Evolutionary conservation across 257 asterid species (phyloP).

Genomic region (Gentiana straminea): DNA sequence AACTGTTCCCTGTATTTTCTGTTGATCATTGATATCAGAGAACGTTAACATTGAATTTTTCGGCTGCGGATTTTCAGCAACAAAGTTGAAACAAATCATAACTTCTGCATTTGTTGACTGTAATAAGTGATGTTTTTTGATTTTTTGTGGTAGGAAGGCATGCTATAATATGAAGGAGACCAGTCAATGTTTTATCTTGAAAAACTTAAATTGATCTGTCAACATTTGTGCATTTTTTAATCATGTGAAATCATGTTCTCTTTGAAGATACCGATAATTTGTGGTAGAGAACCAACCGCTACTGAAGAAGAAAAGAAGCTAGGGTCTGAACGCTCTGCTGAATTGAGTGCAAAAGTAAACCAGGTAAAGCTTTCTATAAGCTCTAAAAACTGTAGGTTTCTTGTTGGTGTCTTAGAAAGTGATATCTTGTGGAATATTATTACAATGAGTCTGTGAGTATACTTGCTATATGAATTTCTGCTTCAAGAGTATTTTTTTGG

Average conservation of each 20-base stretch:
- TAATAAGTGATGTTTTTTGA: too few species aligned
- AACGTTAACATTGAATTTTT: too few species aligned
- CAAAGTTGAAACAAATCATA: background rate
- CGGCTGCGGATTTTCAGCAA: background rate
- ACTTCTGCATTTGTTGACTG: too few species aligned
- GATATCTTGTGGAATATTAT: background rate
- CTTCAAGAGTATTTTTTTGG: slow-evolving; percentile 3
- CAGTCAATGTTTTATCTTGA: background rate
- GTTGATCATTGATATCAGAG: too few species aligned
- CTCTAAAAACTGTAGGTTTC: slow-evolving; percentile 3
- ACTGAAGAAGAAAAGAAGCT: slow-evolving; percentile 71
- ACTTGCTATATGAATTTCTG: background rate
- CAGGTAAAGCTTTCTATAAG: slow-evolving; percentile 41
- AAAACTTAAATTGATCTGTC: too few species aligned
- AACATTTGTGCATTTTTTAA: slow-evolving; percentile 1
- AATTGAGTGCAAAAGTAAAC: slow-evolving; percentile 79
- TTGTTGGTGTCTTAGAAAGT: background rate
- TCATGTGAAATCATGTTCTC: slow-evolving; percentile 2
- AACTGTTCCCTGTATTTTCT: background rate
- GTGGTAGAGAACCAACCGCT: slow-evolving; percentile 92
- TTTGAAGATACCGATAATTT: slow-evolving; percentile 68
- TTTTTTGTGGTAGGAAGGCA: background rate
- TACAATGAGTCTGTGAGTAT: background rate
- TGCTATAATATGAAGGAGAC: background rate
- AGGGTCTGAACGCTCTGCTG: slow-evolving; percentile 82